phyloP scores from a whole-genome alignment of 805 yeast genomes.

The Schwanniomyces yamadae region DNA sequence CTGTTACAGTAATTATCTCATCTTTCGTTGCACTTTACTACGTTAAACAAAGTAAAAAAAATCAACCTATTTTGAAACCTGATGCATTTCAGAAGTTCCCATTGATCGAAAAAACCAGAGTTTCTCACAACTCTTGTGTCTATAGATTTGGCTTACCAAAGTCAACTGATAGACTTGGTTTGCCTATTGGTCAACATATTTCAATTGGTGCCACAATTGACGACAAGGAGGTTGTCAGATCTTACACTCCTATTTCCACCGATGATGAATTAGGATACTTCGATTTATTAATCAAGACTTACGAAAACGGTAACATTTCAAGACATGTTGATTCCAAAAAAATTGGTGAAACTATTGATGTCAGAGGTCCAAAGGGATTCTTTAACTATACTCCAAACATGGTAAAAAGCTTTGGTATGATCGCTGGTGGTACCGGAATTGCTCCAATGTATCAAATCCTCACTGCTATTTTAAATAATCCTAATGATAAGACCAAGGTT shows the following conservation, averaged over 20 bases:
- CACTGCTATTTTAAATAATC: constrained; percentile 74
- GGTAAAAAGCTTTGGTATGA: constrained; percentile 75
- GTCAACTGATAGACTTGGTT: constrained; percentile 70
- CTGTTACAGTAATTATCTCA: constrained; percentile 37
- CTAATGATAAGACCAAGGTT: constrained; percentile 75
- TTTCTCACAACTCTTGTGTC: constrained; percentile 78
- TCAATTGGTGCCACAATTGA: constrained; percentile 71
- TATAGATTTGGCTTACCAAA: constrained; percentile 83
- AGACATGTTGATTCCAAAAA: constrained; percentile 66
- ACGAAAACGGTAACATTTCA: constrained; percentile 83
- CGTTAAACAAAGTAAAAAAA: constrained; percentile 32
- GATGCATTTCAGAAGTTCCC: constrained; percentile 77
- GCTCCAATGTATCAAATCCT: constrained; percentile 95
- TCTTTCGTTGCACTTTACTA: constrained; percentile 34
- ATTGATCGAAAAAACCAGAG: constrained; percentile 68
- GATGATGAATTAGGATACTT: constrained; percentile 79
- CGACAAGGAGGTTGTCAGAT: constrained; percentile 79
- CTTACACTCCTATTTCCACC: constrained; percentile 86
- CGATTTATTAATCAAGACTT: constrained; percentile 82
- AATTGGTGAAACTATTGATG: constrained; percentile 74
- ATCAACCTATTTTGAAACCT: constrained; percentile 57
- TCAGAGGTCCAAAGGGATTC: constrained; percentile 90
- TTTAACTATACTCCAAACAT: constrained; percentile 81
- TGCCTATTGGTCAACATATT: constrained; percentile 94
- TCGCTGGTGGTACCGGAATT: constrained; percentile 96